Conservation (phyloP, 2,329 filamentous ascomycete species). For the Aspergillus transmontanensis region DNA sequence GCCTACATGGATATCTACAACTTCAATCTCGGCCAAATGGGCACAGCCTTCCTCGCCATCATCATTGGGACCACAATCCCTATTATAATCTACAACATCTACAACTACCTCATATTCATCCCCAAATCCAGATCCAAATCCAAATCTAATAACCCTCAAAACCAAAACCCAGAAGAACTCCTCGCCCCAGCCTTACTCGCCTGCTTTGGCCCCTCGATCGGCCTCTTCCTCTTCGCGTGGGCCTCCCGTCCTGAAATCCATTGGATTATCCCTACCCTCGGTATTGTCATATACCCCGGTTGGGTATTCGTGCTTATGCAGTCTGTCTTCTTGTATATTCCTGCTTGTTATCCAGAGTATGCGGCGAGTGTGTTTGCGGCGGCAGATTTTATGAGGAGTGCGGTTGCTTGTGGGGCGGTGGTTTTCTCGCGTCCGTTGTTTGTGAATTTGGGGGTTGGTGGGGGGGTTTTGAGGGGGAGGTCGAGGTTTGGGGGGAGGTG, state of each 20-base stretch:
- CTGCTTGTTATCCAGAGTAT: slow-evolving; percentile 28
- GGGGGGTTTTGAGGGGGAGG: no score
- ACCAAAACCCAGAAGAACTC: slow-evolving; percentile 49
- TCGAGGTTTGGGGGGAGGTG: no score
- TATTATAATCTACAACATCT: slow-evolving; percentile 52
- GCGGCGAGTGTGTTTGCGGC: slow-evolving; percentile 35
- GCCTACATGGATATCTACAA: slow-evolving; percentile 62
- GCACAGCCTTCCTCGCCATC: slow-evolving; percentile 62
- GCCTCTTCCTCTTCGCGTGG: slow-evolving; percentile 30
- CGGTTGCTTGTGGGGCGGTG: slow-evolving; percentile 37
- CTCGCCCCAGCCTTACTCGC: slow-evolving; percentile 57
- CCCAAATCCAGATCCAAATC: slow-evolving; percentile 25
- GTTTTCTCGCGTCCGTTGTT: slow-evolving; percentile 33
- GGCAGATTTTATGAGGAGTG: slow-evolving; percentile 35
- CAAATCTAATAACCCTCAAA: no score
- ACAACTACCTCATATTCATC: slow-evolving; percentile 55
- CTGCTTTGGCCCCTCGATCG: slow-evolving; percentile 54
- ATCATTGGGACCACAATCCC: slow-evolving; percentile 58
- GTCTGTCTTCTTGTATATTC: slow-evolving; percentile 40
- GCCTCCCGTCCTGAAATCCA: slow-evolving; percentile 22
- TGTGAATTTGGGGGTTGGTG: slow-evolving; percentile 29
- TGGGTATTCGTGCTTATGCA: slow-evolving; percentile 44
- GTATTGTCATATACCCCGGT: slow-evolving; percentile 40
- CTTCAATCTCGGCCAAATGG: slow-evolving; percentile 60
- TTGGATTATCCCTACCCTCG: slow-evolving; percentile 40